phyloP scores from a whole-genome alignment of 257 asterid species.

The Plantago ovata region DNA sequence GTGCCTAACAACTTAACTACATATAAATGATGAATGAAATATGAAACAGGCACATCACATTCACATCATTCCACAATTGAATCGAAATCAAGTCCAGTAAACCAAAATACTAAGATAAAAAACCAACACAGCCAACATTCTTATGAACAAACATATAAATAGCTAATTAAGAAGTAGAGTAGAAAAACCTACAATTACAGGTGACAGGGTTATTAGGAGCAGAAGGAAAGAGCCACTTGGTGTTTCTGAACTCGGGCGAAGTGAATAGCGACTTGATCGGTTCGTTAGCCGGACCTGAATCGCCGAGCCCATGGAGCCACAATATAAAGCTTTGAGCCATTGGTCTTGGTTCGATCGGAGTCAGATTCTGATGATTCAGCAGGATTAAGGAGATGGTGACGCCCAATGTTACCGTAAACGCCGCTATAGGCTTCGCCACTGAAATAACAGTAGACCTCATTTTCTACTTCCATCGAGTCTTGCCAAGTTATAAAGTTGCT shows the following conservation, averaged over 20 bases:
- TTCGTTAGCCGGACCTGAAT: constrained; percentile 95
- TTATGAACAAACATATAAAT: neutral
- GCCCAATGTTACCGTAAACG: constrained; percentile 44
- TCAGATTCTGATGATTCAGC: constrained; percentile 26
- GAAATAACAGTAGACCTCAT: constrained; percentile 32
- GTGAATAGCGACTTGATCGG: constrained; percentile 79
- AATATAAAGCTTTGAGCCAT: constrained; percentile 76
- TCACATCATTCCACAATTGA: too few species aligned
- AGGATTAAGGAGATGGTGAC: constrained; percentile 46
- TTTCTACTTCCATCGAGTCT: constrained; percentile 19
- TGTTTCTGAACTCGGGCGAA: constrained; percentile 61
- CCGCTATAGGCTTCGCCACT: constrained; percentile 40
- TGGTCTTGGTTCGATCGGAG: constrained; percentile 26
- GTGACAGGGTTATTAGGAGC: constrained; percentile 92
- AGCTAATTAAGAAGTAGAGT: neutral
- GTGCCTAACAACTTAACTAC: too few species aligned
- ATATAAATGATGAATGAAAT: too few species aligned
- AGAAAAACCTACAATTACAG: constrained; percentile 64
- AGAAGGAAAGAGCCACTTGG: constrained; percentile 93
- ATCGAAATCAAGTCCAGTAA: too few species aligned
- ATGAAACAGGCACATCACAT: too few species aligned
- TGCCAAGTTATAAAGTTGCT: neutral
- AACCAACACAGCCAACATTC: too few species aligned
- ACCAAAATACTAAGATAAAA: too few species aligned
- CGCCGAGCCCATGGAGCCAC: constrained; percentile 98